Evolutionary conservation across 345 rosid species (phyloP).

Genomic region (Viola odorata): DNA sequence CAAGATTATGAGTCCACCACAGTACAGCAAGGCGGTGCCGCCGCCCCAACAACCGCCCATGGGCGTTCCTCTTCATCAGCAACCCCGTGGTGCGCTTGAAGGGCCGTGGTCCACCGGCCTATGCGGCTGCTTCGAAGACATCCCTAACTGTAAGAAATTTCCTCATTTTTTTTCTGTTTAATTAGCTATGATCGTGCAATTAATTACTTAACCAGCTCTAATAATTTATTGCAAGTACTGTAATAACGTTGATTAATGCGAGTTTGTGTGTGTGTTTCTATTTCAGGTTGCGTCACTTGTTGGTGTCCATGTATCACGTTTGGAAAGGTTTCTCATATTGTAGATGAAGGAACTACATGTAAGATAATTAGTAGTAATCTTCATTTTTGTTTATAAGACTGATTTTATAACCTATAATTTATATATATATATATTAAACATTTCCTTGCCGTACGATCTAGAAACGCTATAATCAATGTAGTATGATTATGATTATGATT

Average conservation of each 20-base stretch:
- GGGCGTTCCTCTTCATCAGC: not conserved
- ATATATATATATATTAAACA: no score
- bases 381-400: not conserved
- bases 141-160: slow-evolving; percentile 16
- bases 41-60: no score
- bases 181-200: not conserved
- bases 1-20: no score
- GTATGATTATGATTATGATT: no score
- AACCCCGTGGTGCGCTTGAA: not conserved
- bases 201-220: not conserved
- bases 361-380: not conserved
- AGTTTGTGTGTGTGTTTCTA: not conserved
- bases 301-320: slow-evolving; percentile 19
- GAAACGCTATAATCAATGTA: no score
- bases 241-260: not conserved
- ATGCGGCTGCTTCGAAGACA: slow-evolving; percentile 38
- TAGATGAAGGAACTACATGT: not conserved
- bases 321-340: slow-evolving; percentile 10
- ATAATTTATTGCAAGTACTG: not conserved
- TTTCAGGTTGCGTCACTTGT: not conserved
- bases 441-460: no score
- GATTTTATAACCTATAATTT: not conserved
- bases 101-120: slow-evolving; percentile 44
- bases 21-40: no score
- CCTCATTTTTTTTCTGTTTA: not conserved